Percentiles rank a stretch among this genome's conserved stretches.
Conservation (phyloP, 768 basidiomycete genomes). For the Lentinula sp. region DNA sequence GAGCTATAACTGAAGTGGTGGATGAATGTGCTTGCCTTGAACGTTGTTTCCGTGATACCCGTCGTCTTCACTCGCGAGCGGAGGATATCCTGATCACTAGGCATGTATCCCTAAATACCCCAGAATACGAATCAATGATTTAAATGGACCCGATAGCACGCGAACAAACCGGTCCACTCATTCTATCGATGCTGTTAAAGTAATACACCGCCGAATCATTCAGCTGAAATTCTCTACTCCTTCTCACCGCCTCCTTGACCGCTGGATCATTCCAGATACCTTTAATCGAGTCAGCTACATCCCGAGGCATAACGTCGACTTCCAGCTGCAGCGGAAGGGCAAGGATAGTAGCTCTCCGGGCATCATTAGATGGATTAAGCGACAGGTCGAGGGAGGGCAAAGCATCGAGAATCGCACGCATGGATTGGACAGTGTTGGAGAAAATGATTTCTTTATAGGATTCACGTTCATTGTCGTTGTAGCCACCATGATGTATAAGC, state of each 20-base stretch:
- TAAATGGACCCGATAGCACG: constrained; percentile 75
- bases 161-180: not conserved
- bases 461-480: constrained; percentile 84
- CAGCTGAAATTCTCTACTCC: constrained; percentile 91
- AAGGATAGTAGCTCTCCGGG: constrained; percentile 61
- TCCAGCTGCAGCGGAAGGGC: constrained; percentile 75
- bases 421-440: constrained; percentile 90
- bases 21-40: constrained; percentile 37
- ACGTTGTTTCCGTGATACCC: constrained; percentile 95
- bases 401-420: constrained; percentile 94
- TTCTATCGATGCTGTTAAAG: constrained; percentile 41
- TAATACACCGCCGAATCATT: constrained; percentile 97
- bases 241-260: constrained; percentile 74
- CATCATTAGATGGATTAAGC: constrained; percentile 65
- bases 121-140: not conserved
- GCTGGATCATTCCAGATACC: constrained; percentile 77
- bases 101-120: constrained; percentile 66
- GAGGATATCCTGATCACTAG: constrained; percentile 93
- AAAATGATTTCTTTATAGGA: constrained; percentile 95
- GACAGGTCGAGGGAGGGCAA: constrained; percentile 79
- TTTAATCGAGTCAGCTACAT: constrained; percentile 73
- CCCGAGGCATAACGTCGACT: constrained; percentile 64
- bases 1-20: too few species aligned
- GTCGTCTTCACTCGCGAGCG: constrained; percentile 95
- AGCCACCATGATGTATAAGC: constrained; percentile 88